Evolutionary conservation across 257 asterid genomes (phyloP), one percentile per base, ranked within the genome.

Genomic region (Phtheirospermum japonicum): DNA sequence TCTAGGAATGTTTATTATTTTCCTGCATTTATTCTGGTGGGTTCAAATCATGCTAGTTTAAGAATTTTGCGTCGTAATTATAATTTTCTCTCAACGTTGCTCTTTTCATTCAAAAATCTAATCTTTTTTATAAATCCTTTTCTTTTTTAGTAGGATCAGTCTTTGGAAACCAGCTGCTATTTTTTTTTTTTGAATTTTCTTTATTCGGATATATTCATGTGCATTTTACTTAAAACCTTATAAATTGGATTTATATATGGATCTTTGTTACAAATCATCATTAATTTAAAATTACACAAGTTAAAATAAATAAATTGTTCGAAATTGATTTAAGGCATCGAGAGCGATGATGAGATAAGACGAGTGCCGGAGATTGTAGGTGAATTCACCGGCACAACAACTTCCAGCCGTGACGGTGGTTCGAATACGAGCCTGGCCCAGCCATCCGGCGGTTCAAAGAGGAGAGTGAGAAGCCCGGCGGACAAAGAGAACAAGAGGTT

Each of bases 351-450:
- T 67, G 99, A 93, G 80, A 85, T 89, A 39, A 79, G 99, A 69
- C 82, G 99, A 73, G 99, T 93, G 66, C 99, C 99, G 52, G 99
- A 93, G 84, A 70, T 93, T 23, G 97, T 89, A 26, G 97, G 84
- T 23, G 99, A 83, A 72, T 78, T 68, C 5, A 74, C 68, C 51
- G 94, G 85, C 3, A 45, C 70, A 13, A 72, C 80, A 7, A 84
- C 82, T 59, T 83, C 94, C 2, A 83, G 89, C 11, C 82, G 84
- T 4, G 85, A 80, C 4, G 85, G 85, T 19, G 80, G 80, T 11
- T 71, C 81, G 1, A 68, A 13, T 2, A 81, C 78, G 11, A 95
- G 95, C 9, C 69, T 76, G 6, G 75, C 62, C 9, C 96, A 85
- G 78, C 82, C 82, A 7, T 77, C 94, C 14, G 79, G 74, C 50